Percentiles rank a stretch among this genome's conserved stretches.
Conservation (phyloP, 2,329 filamentous ascomycete species). For the Trichoderma semiorbis region DNA sequence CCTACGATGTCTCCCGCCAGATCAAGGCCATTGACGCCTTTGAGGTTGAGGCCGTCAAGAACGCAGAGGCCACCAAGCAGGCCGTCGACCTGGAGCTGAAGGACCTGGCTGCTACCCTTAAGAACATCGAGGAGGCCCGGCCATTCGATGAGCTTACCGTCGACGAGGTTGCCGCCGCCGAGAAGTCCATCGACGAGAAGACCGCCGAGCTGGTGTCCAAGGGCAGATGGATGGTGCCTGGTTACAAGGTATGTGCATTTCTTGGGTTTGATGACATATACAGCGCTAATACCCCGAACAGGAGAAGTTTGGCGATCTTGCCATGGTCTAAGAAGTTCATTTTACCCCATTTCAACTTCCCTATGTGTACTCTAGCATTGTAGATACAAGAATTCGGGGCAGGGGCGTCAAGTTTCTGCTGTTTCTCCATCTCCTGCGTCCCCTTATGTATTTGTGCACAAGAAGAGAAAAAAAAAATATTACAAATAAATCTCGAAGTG, state of each 20-base stretch:
- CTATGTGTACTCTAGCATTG: slow-evolving; percentile 67
- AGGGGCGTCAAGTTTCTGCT: slow-evolving; percentile 34
- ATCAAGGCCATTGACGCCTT: slow-evolving; percentile 98
- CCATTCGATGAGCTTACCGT: slow-evolving; percentile 97
- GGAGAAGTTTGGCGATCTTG: slow-evolving; percentile 99
- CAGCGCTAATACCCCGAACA: slow-evolving; percentile 51
- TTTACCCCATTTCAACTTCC: slow-evolving; percentile 40
- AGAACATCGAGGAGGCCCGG: slow-evolving; percentile 94
- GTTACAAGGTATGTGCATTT: slow-evolving; percentile 82
- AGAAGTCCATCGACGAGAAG: slow-evolving; percentile 97
- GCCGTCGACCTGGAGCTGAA: slow-evolving; percentile 93
- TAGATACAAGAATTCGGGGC: slow-evolving; percentile 54
- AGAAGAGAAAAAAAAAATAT: neutral
- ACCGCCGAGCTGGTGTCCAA: slow-evolving; percentile 91
- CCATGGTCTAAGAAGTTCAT: slow-evolving; percentile 70
- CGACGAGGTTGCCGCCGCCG: slow-evolving; percentile 90
- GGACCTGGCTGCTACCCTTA: slow-evolving; percentile 89
- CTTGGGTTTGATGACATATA: neutral
- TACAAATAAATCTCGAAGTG: neutral
- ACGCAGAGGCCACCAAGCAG: slow-evolving; percentile 92
- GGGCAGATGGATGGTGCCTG: slow-evolving; percentile 96
- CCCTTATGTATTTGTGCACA: slow-evolving; percentile 4
- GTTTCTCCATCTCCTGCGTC: slow-evolving; percentile 24
- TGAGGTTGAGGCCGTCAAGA: slow-evolving; percentile 94
- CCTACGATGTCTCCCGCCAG: slow-evolving; percentile 90